Evolutionary conservation across 306 rosid species (phyloP).

Genomic region (Cucumis cinereus): DNA sequence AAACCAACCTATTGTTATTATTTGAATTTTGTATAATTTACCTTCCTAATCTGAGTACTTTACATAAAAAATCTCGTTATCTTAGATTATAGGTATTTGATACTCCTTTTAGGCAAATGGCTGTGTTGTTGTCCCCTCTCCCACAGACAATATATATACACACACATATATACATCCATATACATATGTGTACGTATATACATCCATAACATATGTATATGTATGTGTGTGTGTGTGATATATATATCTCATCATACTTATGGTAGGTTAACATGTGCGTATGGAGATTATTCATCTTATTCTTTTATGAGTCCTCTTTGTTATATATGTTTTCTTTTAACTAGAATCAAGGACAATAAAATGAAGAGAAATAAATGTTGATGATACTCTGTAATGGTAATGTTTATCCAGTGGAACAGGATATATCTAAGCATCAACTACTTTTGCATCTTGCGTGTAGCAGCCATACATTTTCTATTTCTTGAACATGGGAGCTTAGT

Average conservation of each 20-base stretch:
- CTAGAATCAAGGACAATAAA: no score
- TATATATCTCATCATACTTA: background rate
- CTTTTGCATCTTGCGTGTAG: background rate
- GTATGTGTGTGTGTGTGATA: no score
- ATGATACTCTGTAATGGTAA: background rate
- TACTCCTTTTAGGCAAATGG: background rate
- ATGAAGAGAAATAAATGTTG: no score
- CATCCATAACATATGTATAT: no score
- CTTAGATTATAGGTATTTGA: background rate
- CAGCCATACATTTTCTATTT: background rate
- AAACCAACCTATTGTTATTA: background rate
- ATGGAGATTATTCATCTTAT: background rate
- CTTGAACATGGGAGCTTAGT: background rate
- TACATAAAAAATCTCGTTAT: background rate
- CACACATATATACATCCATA: no score
- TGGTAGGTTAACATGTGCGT: background rate
- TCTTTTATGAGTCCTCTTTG: background rate
- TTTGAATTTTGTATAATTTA: background rate
- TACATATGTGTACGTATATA: no score
- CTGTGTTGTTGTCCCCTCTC: background rate
- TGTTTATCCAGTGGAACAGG: background rate
- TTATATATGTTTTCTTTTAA: no score
- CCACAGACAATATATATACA: no score
- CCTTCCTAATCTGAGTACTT: background rate
- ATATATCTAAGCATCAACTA: background rate